Base-by-base conservation (phyloP, 805 yeast genomes). In the Candida tammaniensis region DNA sequence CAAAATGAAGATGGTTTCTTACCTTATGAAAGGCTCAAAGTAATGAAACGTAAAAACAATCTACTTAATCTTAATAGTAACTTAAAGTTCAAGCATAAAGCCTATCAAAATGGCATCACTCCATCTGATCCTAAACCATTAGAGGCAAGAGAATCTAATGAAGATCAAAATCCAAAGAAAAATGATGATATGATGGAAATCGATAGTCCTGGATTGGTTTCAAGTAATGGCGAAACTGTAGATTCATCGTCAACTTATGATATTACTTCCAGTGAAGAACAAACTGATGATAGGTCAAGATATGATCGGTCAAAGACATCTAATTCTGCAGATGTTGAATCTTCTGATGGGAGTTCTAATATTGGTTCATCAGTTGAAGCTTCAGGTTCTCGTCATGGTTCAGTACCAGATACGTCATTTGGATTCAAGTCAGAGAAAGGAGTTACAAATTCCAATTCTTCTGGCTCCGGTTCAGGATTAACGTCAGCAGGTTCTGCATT, bases 21-120 rank as follows among this genome's bases (percentile, higher is more conserved):
- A 18, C 61, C 61, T 7, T 45, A 31, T 29, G 60, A 56, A 39
- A 36, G 59, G 16, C 32, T 54, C 19, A 52, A 53, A 33, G 54
- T 52, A 2, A 30, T 53, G 41, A 54, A 45, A 35, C 39, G 49
- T 18, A 53, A 51, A 30, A 31, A 30, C 7, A 46, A 42, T 24
- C 4, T 30, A 4, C 32, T 25, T n/a, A 11, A 27, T 18, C 22
- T 23, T 11, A 26, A 20, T 21, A 30, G 30, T 13, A 9, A 17
- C 9, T 13, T 27, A 10, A 38, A 40, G 18, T 22, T 27, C 25
- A 43, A 39, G 14, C 39, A 35, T 26, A 35, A 35, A 13, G 35
- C 43, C 19, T 51, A 39, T 30, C 45, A 43, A 20, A 50, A 47
- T 26, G 59, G 51, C 1, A 30, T 47, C n/a, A 39, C 32, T 12